Evolutionary conservation across 1,139 yeast species (phyloP).

Genomic region (Hyphopichia fennica): DNA sequence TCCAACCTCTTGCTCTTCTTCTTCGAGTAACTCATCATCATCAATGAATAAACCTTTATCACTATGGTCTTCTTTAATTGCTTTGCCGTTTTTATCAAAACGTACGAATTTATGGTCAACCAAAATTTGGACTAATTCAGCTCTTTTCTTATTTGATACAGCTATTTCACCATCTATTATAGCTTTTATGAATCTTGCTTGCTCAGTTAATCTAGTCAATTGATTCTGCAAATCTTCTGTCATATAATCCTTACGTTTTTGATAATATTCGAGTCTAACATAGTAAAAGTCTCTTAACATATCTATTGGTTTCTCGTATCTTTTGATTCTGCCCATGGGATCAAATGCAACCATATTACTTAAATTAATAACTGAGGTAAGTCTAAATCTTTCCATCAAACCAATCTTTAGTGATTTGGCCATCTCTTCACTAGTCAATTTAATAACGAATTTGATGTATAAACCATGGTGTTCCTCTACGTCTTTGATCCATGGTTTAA

Average conservation of each 20-base stretch:
- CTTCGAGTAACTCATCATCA: slow-evolving; percentile 30
- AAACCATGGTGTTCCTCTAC: slow-evolving; percentile 92
- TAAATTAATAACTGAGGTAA: slow-evolving; percentile 65
- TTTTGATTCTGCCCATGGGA: slow-evolving; percentile 84
- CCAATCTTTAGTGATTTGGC: slow-evolving; percentile 72
- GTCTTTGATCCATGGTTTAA: slow-evolving; percentile 86
- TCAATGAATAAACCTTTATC: slow-evolving; percentile 18
- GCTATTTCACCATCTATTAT: slow-evolving; percentile 73
- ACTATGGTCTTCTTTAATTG: slow-evolving; percentile 23
- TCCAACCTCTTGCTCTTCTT: slow-evolving; percentile 39
- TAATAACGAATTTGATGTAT: slow-evolving; percentile 76
- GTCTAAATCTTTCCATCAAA: slow-evolving; percentile 77
- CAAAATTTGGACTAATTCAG: slow-evolving; percentile 62
- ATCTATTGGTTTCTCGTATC: slow-evolving; percentile 72
- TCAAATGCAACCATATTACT: slow-evolving; percentile 97
- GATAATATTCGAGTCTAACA: slow-evolving; percentile 86
- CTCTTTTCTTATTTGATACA: slow-evolving; percentile 75
- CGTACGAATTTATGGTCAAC: slow-evolving; percentile 68
- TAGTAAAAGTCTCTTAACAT: slow-evolving; percentile 82
- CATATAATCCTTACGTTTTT: slow-evolving; percentile 82
- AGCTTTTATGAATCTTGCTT: slow-evolving; percentile 88
- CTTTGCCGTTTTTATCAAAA: slow-evolving; percentile 68
- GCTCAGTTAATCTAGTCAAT: slow-evolving; percentile 71
- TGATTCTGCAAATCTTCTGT: slow-evolving; percentile 70
- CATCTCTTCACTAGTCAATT: slow-evolving; percentile 80